These are phyloP conservation scores for Chlamydomonas reinhardtii DNA, from an alignment of 163 green algal genomes.

Conservation along the genomic window DNA sequence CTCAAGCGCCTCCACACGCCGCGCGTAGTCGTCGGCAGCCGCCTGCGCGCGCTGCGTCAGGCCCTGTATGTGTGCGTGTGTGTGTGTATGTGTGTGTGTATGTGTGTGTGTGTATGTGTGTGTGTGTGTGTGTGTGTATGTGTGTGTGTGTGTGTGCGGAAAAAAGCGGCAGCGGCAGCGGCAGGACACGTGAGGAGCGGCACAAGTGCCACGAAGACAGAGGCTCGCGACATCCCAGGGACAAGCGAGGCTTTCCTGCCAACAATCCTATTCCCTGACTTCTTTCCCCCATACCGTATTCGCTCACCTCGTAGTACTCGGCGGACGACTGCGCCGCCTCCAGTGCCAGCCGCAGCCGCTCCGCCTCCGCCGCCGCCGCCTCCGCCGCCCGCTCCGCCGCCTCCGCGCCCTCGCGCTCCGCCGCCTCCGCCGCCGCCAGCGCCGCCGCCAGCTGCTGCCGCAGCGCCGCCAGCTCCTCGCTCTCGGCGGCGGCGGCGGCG, in stretches of 20 bases:
- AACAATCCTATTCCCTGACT: too few species aligned
- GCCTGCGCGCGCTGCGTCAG: conserved; percentile 43
- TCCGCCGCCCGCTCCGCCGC: conserved; percentile 19
- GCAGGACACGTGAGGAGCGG: too few species aligned
- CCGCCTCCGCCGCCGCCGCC: conserved; percentile 30
- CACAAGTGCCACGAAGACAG: too few species aligned
- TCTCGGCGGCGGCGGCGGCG: conserved; percentile 32
- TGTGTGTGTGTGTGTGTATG: too few species aligned
- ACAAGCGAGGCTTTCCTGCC: too few species aligned
- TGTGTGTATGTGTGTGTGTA: too few species aligned
- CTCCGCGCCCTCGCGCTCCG: conserved; percentile 21
- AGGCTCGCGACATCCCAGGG: too few species aligned
- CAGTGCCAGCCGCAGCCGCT: conserved; percentile 32
- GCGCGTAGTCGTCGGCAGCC: conserved; percentile 33
- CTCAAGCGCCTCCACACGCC: conserved; percentile 53
- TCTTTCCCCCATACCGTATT: too few species aligned
- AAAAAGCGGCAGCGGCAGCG: too few species aligned
- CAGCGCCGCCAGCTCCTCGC: conserved; percentile 46
- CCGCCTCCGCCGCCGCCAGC: conserved; percentile 26
- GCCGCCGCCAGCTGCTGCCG: conserved; percentile 44
- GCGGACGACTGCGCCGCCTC: conserved; percentile 2
- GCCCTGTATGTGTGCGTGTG: not conserved
- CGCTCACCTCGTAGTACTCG: conserved; percentile 26
- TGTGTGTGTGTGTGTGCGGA: too few species aligned
- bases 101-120: too few species aligned